These are phyloP conservation scores for Neofusicoccum kwambonambiense DNA, from an alignment of 2,329 filamentous ascomycete species.

Conservation along the genomic window DNA sequence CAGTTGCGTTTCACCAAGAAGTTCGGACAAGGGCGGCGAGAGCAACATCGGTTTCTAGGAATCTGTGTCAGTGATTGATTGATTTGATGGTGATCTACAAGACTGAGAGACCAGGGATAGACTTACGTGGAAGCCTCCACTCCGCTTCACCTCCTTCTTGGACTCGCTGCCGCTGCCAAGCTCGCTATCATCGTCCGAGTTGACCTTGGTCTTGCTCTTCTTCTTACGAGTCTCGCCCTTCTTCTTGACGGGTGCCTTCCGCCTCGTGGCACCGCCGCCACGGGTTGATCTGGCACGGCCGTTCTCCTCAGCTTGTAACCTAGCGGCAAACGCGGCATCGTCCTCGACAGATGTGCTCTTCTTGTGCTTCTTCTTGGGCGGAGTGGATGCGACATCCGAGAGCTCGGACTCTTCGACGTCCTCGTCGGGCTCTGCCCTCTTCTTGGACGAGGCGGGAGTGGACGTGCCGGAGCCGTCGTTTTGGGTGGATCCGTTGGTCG, in stretches of 20 bases:
- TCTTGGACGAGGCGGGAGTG: conserved; percentile 26
- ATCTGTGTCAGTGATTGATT: not conserved
- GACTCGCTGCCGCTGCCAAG: conserved; percentile 51
- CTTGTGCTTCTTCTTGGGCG: conserved; percentile 58
- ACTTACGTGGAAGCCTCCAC: conserved; percentile 83
- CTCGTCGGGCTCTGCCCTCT: conserved; percentile 42
- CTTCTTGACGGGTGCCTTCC: conserved; percentile 60
- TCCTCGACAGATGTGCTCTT: conserved; percentile 70
- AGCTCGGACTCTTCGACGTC: conserved; percentile 37
- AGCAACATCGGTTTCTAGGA: conserved; percentile 69
- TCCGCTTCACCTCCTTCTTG: conserved; percentile 69
- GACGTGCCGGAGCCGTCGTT: conserved; percentile 25
- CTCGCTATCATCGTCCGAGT: conserved; percentile 77
- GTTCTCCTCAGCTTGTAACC: conserved; percentile 91
- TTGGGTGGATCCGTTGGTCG: conserved; percentile 24
- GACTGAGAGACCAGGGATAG: too few relatives aligned
- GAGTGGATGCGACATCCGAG: conserved; percentile 42
- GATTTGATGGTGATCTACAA: too few relatives aligned
- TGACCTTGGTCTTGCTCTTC: conserved; percentile 69
- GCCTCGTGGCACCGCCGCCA: conserved; percentile 61
- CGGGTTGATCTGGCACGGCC: conserved; percentile 71
- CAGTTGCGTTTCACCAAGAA: conserved; percentile 73
- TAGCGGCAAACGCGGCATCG: conserved; percentile 82
- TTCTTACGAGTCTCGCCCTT: conserved; percentile 66
- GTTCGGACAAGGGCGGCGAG: conserved; percentile 65